These are phyloP conservation scores for Penicillium digitatum DNA, from an alignment of 2,329 filamentous ascomycete genomes.

Conservation along the genomic window DNA sequence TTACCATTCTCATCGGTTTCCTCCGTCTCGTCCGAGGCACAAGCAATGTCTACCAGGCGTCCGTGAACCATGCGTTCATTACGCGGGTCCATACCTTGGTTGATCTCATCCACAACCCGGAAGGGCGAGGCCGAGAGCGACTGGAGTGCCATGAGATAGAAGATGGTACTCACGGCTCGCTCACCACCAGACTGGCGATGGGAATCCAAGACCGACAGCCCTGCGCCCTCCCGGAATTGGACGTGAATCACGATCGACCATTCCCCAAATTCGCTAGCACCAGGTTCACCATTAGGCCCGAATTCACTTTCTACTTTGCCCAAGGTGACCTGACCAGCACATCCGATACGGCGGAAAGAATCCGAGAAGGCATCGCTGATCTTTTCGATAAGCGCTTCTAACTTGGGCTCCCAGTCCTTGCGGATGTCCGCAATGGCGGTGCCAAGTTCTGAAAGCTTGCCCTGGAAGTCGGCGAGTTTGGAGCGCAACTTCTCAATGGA, in stretches of 20 bases:
- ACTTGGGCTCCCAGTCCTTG: conserved; percentile 72
- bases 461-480: conserved; percentile 55
- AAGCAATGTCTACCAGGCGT: conserved; percentile 97
- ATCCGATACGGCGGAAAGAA: conserved; percentile 91
- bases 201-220: conserved; percentile 76
- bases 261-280: conserved; percentile 74
- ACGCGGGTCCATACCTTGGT: conserved; percentile 97
- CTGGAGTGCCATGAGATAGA: conserved; percentile 97
- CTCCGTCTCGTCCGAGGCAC: conserved; percentile 57
- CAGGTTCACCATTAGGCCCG: conserved; percentile 29
- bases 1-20: conserved; percentile 35
- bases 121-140: conserved; percentile 91
- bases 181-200: conserved; percentile 96
- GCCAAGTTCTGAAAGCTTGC: conserved; percentile 54
- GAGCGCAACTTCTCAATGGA: conserved; percentile 64
- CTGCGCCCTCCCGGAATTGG: conserved; percentile 85
- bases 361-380: conserved; percentile 90
- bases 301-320: conserved; percentile 60
- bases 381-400: conserved; percentile 71
- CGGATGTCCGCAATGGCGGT: conserved; percentile 63
- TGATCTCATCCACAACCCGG: conserved; percentile 98
- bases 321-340: conserved; percentile 82
- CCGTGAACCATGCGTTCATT: conserved; percentile 98
- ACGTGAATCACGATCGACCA: conserved; percentile 95
- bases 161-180: conserved; percentile 93